Evolutionary conservation across 371 early-diverging fungal genomes (phyloP), one percentile per base, ranked within the genome.

Genomic region (Mucor velutinosus): DNA sequence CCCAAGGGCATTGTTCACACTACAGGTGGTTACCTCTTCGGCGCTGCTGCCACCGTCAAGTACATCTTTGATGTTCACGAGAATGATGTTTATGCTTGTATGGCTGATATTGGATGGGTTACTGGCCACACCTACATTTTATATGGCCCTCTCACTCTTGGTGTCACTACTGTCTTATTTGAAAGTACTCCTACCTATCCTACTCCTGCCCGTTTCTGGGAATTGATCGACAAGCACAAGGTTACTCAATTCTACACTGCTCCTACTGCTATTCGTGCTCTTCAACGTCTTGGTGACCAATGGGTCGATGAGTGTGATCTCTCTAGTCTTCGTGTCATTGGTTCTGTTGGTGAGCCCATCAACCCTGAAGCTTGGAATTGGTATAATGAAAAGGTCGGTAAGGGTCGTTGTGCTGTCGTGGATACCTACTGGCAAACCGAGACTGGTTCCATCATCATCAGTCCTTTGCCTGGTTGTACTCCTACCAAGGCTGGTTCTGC

Each of bases 191-290:
- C 95, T 8, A 89, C 92, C 27, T 94, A 91, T 70, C 96, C 96
- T 35, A 87, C 85, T 60, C 87, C 93, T 23, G 84, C 85, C 35
- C 87, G 95, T 58, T 89, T 92, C 82, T 96, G 95, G 93, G 76
- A 91, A 62, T 67, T 91, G 39, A 89, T 96, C 37, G 92, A 92
- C 64, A 90, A 92, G 58, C 94, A 94, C 87, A 91, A 87, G 70
- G 83, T 98, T 66, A 98, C 98, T 17, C 97, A 97, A 75, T 93
- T 99, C 74, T 99, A 99, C 82, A 99, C 99, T 14, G 98, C 99
- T 0, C 99, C 99, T 17, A 99, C 99, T 7, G 97, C 97, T 41
- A 94, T 99, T 66, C 91, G 99, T 59, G 94, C 97, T 4, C 85
- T 99, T 62, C 90, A 94, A 59, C 87, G 93, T 29, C 78, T 92